Percentiles rank a stretch among this genome's conserved stretches.
phyloP scores from a whole-genome alignment of 1,284 basidiomycete genomes.

The Marasmius tenuissimus region DNA sequence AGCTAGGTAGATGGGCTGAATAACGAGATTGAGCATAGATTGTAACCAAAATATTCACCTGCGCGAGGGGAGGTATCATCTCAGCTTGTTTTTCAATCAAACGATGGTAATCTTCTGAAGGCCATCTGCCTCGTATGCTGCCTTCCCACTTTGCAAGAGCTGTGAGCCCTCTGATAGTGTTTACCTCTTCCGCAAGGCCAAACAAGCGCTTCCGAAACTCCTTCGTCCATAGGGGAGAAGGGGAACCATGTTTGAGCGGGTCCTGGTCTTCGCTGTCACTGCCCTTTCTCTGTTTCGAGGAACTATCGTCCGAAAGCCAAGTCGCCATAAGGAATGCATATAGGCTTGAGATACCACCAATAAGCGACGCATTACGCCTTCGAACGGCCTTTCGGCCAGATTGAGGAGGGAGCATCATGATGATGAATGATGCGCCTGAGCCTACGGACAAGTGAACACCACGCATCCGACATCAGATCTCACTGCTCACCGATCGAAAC shows the following conservation, averaged over 20 bases:
- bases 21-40: not conserved
- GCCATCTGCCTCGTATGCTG: slow-evolving; percentile 50
- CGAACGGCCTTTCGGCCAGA: slow-evolving; percentile 50
- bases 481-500: slow-evolving; percentile 42
- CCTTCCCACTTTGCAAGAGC: slow-evolving; percentile 47
- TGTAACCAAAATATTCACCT: slow-evolving; percentile 28
- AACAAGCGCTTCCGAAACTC: slow-evolving; percentile 32
- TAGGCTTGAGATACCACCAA: slow-evolving; percentile 37
- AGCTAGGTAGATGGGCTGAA: slow-evolving; percentile 28
- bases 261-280: not conserved
- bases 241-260: not conserved
- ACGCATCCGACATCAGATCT: not conserved
- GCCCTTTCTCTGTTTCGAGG: not conserved
- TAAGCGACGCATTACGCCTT: slow-evolving; percentile 40
- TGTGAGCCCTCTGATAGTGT: slow-evolving; percentile 35
- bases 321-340: slow-evolving; percentile 44
- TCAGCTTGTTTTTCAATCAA: slow-evolving; percentile 40
- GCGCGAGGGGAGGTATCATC: slow-evolving; percentile 40
- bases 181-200: slow-evolving; percentile 35
- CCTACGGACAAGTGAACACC: slow-evolving; percentile 24
- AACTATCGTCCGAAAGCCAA: slow-evolving; percentile 35
- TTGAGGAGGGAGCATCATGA: slow-evolving; percentile 52
- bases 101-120: slow-evolving; percentile 43
- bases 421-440: slow-evolving; percentile 43
- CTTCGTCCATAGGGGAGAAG: slow-evolving; percentile 18